A percentile compares a stretch with the other conserved stretches of the same genome.
Conservation (phyloP, 2,329 filamentous ascomycete genomes). For the Diaporthe sp. region DNA sequence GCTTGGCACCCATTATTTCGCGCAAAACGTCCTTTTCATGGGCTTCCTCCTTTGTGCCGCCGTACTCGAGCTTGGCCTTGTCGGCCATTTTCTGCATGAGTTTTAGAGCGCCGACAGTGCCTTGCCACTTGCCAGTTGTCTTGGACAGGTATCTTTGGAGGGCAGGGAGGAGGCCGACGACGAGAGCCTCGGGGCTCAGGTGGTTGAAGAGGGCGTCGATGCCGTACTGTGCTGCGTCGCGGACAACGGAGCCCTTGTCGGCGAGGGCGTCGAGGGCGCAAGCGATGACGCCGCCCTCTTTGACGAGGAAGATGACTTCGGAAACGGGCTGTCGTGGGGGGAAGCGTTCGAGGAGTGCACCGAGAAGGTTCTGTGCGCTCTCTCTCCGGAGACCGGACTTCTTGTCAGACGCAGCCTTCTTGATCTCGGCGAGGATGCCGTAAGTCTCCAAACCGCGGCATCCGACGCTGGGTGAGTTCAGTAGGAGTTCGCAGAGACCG, state of each 20-base stretch:
- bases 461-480: constrained; percentile 63
- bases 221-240: constrained; percentile 93
- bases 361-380: constrained; percentile 93
- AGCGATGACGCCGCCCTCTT: constrained; percentile 80
- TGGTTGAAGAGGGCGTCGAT: constrained; percentile 88
- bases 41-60: constrained; percentile 84
- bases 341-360: constrained; percentile 93
- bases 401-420: constrained; percentile 89
- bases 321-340: constrained; percentile 81
- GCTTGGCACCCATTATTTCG: constrained; percentile 88
- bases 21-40: constrained; percentile 89
- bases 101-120: constrained; percentile 87
- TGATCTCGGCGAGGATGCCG: constrained; percentile 68
- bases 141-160: constrained; percentile 83
- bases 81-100: constrained; percentile 94
- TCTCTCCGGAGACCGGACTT: constrained; percentile 89
- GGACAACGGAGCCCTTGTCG: constrained; percentile 90
- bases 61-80: constrained; percentile 89
- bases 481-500: constrained; percentile 70
- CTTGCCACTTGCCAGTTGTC: constrained; percentile 96
- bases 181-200: constrained; percentile 85
- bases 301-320: constrained; percentile 85
- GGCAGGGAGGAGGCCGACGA: constrained; percentile 84
- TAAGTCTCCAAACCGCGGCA: constrained; percentile 66
- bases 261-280: constrained; percentile 86